Evolutionary conservation across 257 asterid species (phyloP), one percentile per base, ranked within the genome.

Genomic region (Rauvolfia tetraphylla): DNA sequence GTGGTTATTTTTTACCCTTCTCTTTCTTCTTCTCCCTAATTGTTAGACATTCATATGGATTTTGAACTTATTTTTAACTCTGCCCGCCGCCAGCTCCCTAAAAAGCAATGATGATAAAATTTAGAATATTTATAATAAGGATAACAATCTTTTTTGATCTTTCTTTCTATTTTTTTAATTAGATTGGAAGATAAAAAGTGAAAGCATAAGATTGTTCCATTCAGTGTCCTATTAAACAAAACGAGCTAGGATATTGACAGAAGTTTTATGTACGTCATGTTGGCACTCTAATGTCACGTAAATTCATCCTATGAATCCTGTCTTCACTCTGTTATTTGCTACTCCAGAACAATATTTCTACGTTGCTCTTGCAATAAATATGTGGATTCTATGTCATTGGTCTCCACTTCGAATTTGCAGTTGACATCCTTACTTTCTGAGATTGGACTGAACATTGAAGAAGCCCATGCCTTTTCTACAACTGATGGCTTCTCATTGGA

Each of bases 381-480:
- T 44, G 10, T 44, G n/a, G 8, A 44, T 38, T 62, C 25, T 72
- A 13, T 81, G 54, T 42, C 5, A 46, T 20, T 65, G 36, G 20
- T 65, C 53, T 53, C 34, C 63, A 51, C 58, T 78, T 61, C 51
- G 58, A 15, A 25, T 80, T 29, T 79, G 69, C 82, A 87, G 90
- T 79, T 87, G 83, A 87, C 90, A 70, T 75, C 80, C 56, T 71
- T 87, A 73, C 85, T 87, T 46, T 82, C 88, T 61, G 90, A 87
- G 80, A 78, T 87, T 80, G 90, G 88, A 29, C 79, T 87, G 75
- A 84, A 87, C 85, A 87, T 87, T 83, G 88, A 84, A 81, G 90
- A 87, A 70, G 90, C 90, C 38, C 87, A 87, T 87, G 88, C 86
- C 57, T 87, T 87, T 79, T 87, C 90, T 31, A 87, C 90, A 77